Evolutionary conservation across 495 filamentous ascomycete species (phyloP).

Genomic region (Podospora pseudopauciseta): DNA sequence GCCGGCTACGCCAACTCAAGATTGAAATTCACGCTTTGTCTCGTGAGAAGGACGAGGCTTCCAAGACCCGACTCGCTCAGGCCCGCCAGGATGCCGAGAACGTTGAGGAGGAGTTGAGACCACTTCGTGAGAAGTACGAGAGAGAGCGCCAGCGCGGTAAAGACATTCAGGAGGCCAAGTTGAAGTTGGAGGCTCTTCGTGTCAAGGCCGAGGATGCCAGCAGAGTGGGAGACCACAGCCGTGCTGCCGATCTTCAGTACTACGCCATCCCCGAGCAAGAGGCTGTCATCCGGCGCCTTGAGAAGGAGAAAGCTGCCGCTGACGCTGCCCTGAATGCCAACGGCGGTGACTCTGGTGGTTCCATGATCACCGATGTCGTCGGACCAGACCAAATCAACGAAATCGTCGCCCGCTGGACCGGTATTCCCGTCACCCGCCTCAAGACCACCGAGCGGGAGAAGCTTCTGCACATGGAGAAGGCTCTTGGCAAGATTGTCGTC

Average conservation of each 20-base stretch:
- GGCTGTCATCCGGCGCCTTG: constrained; percentile 69
- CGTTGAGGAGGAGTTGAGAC: constrained; percentile 83
- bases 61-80: constrained; percentile 69
- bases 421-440: constrained; percentile 90
- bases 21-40: constrained; percentile 95
- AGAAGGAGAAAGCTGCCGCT: constrained; percentile 69
- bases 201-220: constrained; percentile 91
- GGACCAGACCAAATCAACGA: constrained; percentile 99
- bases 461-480: constrained; percentile 88
- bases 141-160: constrained; percentile 81
- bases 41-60: constrained; percentile 91
- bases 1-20: constrained; percentile 79
- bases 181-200: constrained; percentile 83
- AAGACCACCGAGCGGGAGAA: constrained; percentile 97
- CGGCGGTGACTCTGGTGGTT: constrained; percentile 55
- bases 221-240: constrained; percentile 72
- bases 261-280: constrained; percentile 95
- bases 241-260: constrained; percentile 89
- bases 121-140: constrained; percentile 93
- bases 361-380: constrained; percentile 86
- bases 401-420: constrained; percentile 93
- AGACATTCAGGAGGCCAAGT: constrained; percentile 92
- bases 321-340: constrained; percentile 69
- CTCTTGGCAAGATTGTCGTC: constrained; percentile 76
- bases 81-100: constrained; percentile 90